Evolutionary conservation across 495 filamentous ascomycete genomes (phyloP), one percentile per base, ranked within the genome.

Genomic region (Lophiotrema nucula): DNA sequence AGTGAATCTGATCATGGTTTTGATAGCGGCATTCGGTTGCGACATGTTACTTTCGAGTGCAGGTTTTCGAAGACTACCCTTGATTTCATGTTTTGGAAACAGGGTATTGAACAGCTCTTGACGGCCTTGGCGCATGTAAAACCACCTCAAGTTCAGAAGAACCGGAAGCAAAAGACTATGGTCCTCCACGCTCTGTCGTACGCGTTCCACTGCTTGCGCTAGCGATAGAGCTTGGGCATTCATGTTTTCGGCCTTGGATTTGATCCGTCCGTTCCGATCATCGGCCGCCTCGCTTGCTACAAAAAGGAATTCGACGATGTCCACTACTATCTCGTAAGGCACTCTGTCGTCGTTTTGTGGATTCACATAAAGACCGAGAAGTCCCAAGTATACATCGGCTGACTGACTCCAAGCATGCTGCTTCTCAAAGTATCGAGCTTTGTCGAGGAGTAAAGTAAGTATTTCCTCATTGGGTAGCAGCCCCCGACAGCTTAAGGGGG

Each of bases 301-400:
- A 15, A 33, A 37, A 6, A 50, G 47, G 27, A 50, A 50, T 19
- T 50, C 47, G 5, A 50, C 21, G 4, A 50, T 16, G 11, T 50
- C 47, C 8, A 50, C 27, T 4, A 50, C 25, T 4, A 50, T 22
- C 22, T 50, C 47, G 27, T 19, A 37, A 8, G 25, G 5, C 13
- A 37, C 21, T 10, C n/a, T 15, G 21, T 50, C 27, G 13, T 13
- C 21, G 4, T 5, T 6, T 8, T 31, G n/a, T 33, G 47, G 27
- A 18, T 31, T n/a, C 6, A 37, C n/a, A 6, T 10, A 15, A 3
- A 50, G 25, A 8, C 21, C 27, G 6, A 50, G 15, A 4, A 50
- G 19, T 4, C 35, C 18, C 4, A 8, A 19, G 21, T 50, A 50
- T 6, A 19, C 15, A 4, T 33, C 19, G 4, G 6, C 4, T 4